These are phyloP conservation scores for Gentiana straminea DNA, from an alignment of 257 asterid species.

Conservation along the genomic window DNA sequence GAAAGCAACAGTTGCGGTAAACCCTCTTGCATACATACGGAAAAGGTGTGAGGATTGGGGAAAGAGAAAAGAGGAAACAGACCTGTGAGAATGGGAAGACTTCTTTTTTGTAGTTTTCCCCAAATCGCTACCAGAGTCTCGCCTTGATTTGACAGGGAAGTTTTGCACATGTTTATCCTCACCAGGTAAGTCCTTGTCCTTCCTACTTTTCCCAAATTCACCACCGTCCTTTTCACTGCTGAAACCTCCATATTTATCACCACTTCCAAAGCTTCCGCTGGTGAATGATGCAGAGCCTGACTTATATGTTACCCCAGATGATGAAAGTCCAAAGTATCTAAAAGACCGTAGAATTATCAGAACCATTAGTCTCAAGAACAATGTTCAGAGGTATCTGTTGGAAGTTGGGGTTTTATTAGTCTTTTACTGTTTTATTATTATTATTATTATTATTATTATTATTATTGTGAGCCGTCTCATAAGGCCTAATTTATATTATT, in stretches of 20 bases:
- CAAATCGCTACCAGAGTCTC: conserved; percentile 7
- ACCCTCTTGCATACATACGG: no score
- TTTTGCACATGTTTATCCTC: conserved; percentile 49
- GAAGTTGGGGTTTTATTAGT: no score
- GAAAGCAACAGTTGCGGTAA: no score
- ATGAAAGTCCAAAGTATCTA: conserved; percentile 87
- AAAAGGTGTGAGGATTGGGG: no score
- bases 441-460: no score
- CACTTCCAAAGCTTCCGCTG: conserved; percentile 39
- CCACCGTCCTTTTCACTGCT: conserved; percentile 48
- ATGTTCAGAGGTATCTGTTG: conserved; percentile 5
- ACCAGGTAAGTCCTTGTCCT: conserved; percentile 43
- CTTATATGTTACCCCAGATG: conserved; percentile 73
- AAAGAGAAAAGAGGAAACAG: conserved; percentile 3
- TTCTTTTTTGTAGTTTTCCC: conserved; percentile 40
- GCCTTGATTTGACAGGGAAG: conserved; percentile 20
- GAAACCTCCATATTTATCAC: conserved; percentile 69
- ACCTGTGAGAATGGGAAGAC: conserved; percentile 61
- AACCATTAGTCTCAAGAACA: conserved; percentile 9
- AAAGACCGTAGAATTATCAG: conserved; percentile 14
- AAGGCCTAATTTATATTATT: no score
- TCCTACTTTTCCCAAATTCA: conserved; percentile 31
- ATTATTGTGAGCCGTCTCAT: no score
- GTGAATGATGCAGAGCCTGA: conserved; percentile 60
- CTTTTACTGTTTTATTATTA: no score